Evolutionary conservation across 208 protist genomes (phyloP), one percentile per base, ranked within the genome.

Genomic region (Crithidia mellificae): DNA sequence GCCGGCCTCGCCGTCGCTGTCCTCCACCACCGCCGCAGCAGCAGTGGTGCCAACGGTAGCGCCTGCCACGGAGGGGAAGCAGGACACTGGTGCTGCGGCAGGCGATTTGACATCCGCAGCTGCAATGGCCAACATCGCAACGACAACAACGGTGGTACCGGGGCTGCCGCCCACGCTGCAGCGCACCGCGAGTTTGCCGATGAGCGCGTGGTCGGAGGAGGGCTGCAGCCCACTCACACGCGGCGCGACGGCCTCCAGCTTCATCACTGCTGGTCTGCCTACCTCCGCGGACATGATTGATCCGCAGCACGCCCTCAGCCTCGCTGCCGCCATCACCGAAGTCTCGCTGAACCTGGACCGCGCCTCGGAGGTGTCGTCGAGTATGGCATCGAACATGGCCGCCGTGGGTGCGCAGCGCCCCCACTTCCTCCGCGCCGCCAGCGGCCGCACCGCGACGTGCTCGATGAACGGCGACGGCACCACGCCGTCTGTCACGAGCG

Each of bases 291-390:
- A 56, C 38, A 47, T 46, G n/a, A 24, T 80, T 5, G 68, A 72
- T 36, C 20, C 63, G n/a, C 57, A 68, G 36, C 63, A 66, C 25
- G 78, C 74, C 17, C 32, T 84, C 11, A 56, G 38, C 19, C 62
- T 84, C 19, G 78, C 78, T 2, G 78, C 78, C 4, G 78, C 78
- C 59, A 84, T 84, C 53, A 84, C 78, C 15, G 78, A 84, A 25
- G 64, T 69, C 11, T 65, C 59, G 22, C 34, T 65, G 22, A 65
- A 65, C 22, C 30, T 65, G 8, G 59, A 65, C 41, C 59, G 59
- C n/a, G 46, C 24, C 46, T 55, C 46, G 6, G 47, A 65, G 22
- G 59, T 65, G 1, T 65, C 59, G 1, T 71, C 66, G 19, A 24
- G 32, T n/a, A 47, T 44, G 5, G 54, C 46, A 2, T 59, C 62